Base-by-base conservation (phyloP, 805 yeast genomes). In the Lipomyces yamadae region DNA sequence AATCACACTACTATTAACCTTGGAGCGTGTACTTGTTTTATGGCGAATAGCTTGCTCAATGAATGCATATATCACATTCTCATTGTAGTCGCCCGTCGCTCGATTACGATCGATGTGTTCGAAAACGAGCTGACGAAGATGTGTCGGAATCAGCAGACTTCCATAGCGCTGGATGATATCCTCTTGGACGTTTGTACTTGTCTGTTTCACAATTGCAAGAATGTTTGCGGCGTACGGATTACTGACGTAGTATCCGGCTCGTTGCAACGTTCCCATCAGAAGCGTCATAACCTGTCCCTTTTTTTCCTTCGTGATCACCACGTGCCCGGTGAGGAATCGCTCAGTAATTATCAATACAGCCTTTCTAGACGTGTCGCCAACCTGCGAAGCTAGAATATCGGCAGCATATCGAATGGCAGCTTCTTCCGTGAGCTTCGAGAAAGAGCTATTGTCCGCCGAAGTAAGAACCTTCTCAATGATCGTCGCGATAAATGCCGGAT, bases 31-130 rank as follows among this genome's bases (percentile, higher is more conserved):
- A 15, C 48, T 42, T 42, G 48, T 42, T n/a, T 42, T 42, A 42
- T 42, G 48, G n/a, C n/a, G 48, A n/a, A 42, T 42, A 5, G 48
- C 48, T 42, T 42, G 48, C 7, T 42, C 48, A 42, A 42, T 42
- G 48, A 42, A 42, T 24, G 48, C 29, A 24, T n/a, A 42, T 42
- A 42, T 42, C 3, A 42, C 48, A 42, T 42, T 42, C n/a, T 30
- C 34, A 18, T 24, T 32, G 55, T 63, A 63, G 8, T 55, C 54
- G 5, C 63, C 63, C 2, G 53, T 30, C 7, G 54, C 56, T n/a
- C 66, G 66, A 4, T 60, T 50, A 18, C 30, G n/a, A 32, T 63
- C 63, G 7, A 63, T 45, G 33, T 63, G 62, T 4, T 56, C 55
- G 18, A 48, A 52, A 8, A 63, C n/a, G 8, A 58, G 30, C 54